A percentile compares a stretch with the other conserved stretches of the same genome.
Evolutionary conservation across 192 early-diverging fungal genomes (phyloP).

Genomic region (Lobosporangium transversale): DNA sequence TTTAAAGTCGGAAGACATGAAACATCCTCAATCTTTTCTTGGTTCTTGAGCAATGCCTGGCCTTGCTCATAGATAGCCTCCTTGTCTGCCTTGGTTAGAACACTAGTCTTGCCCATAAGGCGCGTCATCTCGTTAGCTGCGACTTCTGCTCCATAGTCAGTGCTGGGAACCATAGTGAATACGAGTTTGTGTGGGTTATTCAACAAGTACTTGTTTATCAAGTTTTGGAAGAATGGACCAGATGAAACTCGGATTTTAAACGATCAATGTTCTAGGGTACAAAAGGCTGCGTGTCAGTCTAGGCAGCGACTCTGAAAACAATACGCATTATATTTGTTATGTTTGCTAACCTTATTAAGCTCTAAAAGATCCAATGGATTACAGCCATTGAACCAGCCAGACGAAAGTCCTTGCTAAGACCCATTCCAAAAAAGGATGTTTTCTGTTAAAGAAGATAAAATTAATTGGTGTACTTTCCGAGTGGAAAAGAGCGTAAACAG

Average conservation of each 20-base stretch:
- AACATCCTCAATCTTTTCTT: constrained; percentile 81
- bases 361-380: constrained; percentile 87
- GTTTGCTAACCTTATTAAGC: constrained; percentile 81
- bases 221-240: constrained; percentile 76
- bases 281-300: not conserved
- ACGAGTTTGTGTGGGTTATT: constrained; percentile 81
- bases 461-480: too few species aligned
- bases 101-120: constrained; percentile 67
- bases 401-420: constrained; percentile 76
- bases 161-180: constrained; percentile 85
- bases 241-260: constrained; percentile 66
- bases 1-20: constrained; percentile 84
- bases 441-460: too few species aligned
- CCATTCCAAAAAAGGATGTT: constrained; percentile 88
- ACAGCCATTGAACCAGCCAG: constrained; percentile 89
- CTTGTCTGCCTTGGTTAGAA: constrained; percentile 71
- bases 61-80: constrained; percentile 73
- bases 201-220: constrained; percentile 82
- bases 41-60: constrained; percentile 69
- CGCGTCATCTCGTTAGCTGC: constrained; percentile 71
- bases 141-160: constrained; percentile 68
- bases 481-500: too few species aligned
- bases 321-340: too few species aligned
- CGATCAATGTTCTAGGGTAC: constrained; percentile 69
- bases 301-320: too few species aligned